A percentile compares a stretch with the other conserved stretches of the same genome.
Evolutionary conservation across 208 protist species (phyloP).

Genomic region (Leptomonas seymouri): DNA sequence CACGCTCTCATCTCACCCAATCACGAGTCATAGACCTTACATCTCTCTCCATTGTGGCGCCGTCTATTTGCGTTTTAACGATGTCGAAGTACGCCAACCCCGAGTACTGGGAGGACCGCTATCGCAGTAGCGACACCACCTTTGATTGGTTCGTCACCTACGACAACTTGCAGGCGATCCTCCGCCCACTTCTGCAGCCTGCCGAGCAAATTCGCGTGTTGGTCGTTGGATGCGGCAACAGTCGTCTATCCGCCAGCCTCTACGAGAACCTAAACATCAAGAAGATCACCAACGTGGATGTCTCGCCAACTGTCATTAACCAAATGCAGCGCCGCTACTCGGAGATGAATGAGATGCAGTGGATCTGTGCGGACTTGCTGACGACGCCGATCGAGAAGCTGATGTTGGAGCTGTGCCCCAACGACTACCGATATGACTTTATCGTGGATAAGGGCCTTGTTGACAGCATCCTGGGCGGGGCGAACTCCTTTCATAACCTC

Average conservation of each 20-base stretch:
- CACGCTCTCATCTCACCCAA: no score
- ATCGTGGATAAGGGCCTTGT: constrained; percentile 91
- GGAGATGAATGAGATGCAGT: constrained; percentile 89
- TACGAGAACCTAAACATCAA: constrained; percentile 89
- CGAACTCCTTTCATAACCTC: constrained; percentile 90
- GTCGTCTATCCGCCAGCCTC: constrained; percentile 72
- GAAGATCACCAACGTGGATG: constrained; percentile 91
- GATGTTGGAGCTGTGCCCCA: constrained; percentile 73
- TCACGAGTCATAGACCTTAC: no score
- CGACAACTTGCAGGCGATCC: constrained; percentile 82
- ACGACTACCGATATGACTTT: constrained; percentile 88
- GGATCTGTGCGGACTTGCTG: constrained; percentile 81
- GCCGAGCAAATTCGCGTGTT: constrained; percentile 82
- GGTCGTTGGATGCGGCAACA: constrained; percentile 92
- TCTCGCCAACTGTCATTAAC: constrained; percentile 84
- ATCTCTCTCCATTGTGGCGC: no score
- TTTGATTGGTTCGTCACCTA: constrained; percentile 94
- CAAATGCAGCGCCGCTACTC: constrained; percentile 90
- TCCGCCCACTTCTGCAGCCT: constrained; percentile 75
- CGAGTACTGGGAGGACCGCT: constrained; percentile 94
- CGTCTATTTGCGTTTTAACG: no score
- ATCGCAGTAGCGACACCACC: constrained; percentile 90
- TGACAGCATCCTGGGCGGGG: constrained; percentile 84
- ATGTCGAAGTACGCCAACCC: constrained; percentile 93
- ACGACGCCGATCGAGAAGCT: constrained; percentile 83